Conservation (phyloP, 176 grass and related monocot genomes). For the Poa annua region DNA sequence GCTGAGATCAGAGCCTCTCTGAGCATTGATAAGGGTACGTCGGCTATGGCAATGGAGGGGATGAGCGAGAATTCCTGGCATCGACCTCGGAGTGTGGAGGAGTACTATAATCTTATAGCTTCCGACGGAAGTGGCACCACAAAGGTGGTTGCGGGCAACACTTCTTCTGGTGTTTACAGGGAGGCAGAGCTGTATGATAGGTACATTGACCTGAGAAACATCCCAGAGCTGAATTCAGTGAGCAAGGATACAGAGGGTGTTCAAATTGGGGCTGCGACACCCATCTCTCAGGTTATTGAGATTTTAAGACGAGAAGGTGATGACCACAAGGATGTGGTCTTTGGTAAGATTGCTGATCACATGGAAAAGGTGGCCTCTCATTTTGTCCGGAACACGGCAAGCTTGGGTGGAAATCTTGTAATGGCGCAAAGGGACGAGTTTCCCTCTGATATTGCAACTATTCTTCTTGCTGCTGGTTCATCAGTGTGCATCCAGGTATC, state of each 20-base stretch:
- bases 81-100: slow-evolving; percentile 58
- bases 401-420: slow-evolving; percentile 84
- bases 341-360: slow-evolving; percentile 83
- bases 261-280: slow-evolving; percentile 66
- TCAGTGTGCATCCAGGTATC: slow-evolving; percentile 58
- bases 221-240: slow-evolving; percentile 66
- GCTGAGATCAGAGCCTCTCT: slow-evolving; percentile 62
- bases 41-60: background rate
- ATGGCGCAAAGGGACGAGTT: slow-evolving; percentile 83
- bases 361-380: slow-evolving; percentile 88
- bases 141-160: slow-evolving; percentile 84
- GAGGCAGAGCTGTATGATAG: slow-evolving; percentile 66
- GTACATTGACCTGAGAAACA: slow-evolving; percentile 75
- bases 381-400: slow-evolving; percentile 86
- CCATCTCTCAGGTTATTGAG: slow-evolving; percentile 68
- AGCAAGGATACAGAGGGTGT: slow-evolving; percentile 51
- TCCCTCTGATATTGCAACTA: slow-evolving; percentile 74
- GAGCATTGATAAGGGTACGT: background rate
- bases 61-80: slow-evolving; percentile 42
- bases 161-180: slow-evolving; percentile 84
- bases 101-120: slow-evolving; percentile 54
- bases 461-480: slow-evolving; percentile 81
- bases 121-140: slow-evolving; percentile 40
- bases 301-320: slow-evolving; percentile 55
- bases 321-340: slow-evolving; percentile 43